Evolutionary conservation across 2,329 filamentous ascomycete genomes (phyloP), one percentile per base, ranked within the genome.

Genomic region (Microsporum canis): DNA sequence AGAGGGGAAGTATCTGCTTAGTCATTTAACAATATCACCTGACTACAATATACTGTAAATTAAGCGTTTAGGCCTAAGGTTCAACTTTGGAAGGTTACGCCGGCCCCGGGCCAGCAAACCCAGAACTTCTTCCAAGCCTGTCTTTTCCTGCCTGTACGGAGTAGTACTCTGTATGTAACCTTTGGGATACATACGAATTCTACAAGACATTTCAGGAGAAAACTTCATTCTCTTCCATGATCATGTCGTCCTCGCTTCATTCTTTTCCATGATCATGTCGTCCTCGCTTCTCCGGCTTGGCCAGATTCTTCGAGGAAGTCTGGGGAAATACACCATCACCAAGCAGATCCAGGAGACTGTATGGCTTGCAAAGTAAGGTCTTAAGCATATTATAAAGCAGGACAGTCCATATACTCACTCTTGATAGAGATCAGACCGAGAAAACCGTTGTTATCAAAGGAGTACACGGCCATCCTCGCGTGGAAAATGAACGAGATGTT

Each of bases 401-500:
- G 47, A 29, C 47, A 29, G 17, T 29, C 5, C 47, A 51, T 33
- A 51, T 51, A 51, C 23, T 29, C 47, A 29, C 17, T 14, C 27
- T 43, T 53, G 5, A 34, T 58, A 60, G 47, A 58, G 59, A 49
- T 39, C 59, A 57, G 31, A 41, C 33, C 31, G 33, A 66, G 49
- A 60, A 66, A 45, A 55, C 43, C 34, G 65, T 69, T 12, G 65
- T 69, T 27, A 67, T 71, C 45, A 71, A 69, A 56, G 66, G 66
- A 14, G 66, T 68, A 23, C 34, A 51, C 12, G 43, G 45, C 45
- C 63, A 70, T 58, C 65, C 63, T 23, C 51, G 65, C 14, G 60
- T 71, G 47, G 63, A 68, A 45, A 68, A 69, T 61, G 68, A 71
- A 66, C 55, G 66, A 63, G 49, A 69, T 57, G 58, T 70, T 8